phyloP scores from a whole-genome alignment of 2,329 filamentous ascomycete species.

The Phialophora tarda region DNA sequence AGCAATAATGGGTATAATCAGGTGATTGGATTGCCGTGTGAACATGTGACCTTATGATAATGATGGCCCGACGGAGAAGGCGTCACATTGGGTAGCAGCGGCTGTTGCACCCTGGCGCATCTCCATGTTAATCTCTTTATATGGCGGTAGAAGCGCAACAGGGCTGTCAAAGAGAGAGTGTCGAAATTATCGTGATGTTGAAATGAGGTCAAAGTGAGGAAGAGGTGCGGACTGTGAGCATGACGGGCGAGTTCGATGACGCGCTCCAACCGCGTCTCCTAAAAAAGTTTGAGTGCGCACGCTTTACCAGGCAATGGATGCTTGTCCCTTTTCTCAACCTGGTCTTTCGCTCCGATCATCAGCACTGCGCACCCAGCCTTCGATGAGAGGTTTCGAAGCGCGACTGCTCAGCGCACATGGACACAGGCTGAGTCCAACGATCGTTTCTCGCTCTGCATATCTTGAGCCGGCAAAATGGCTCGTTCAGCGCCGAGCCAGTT shows the following conservation, averaged over 20 bases:
- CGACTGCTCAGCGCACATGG: slow-evolving; percentile 13
- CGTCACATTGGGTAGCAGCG: background rate
- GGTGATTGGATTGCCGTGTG: background rate
- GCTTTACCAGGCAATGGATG: background rate
- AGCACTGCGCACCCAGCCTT: background rate
- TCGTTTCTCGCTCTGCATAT: background rate
- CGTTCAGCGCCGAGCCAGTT: slow-evolving; percentile 4
- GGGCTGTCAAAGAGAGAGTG: background rate
- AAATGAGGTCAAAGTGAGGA: background rate
- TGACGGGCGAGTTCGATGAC: background rate
- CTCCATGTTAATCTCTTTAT: background rate
- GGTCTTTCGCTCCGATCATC: background rate
- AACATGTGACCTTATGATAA: background rate
- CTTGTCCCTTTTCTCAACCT: background rate
- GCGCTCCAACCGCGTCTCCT: background rate
- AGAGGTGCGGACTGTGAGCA: background rate
- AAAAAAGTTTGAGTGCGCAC: background rate
- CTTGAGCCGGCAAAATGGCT: background rate
- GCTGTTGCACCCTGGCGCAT: background rate
- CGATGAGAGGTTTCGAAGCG: slow-evolving; percentile 13
- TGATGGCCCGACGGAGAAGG: no score
- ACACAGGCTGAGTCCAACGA: background rate
- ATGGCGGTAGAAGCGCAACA: background rate
- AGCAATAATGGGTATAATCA: background rate
- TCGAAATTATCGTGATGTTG: background rate